Conservation (phyloP, 148 eudicot genomes). For the Pharnaceum exiguum region DNA sequence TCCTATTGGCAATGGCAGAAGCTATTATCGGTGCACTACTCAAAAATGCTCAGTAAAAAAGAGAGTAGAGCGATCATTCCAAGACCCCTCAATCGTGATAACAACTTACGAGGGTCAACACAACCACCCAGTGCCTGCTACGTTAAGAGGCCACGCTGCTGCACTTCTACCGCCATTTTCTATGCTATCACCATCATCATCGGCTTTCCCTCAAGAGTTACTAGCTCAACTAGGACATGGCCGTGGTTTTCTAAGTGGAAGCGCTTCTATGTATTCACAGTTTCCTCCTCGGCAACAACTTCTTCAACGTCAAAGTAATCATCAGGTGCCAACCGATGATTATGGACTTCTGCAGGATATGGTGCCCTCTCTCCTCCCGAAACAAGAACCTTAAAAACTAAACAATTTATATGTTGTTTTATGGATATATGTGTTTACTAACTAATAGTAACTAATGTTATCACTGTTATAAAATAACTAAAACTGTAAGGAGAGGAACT, state of each 20-base stretch:
- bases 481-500: no score
- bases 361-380: constrained; percentile 60
- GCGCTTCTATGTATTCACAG: constrained; percentile 5
- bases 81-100: constrained; percentile 48
- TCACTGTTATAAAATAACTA: no score
- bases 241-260: constrained; percentile 4
- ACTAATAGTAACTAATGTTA: no score
- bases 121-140: constrained; percentile 61
- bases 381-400: constrained; percentile 76
- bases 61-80: constrained; percentile 52
- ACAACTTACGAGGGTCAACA: constrained; percentile 61
- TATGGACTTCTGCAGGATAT: constrained; percentile 85
- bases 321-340: constrained; percentile 25
- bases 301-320: constrained; percentile 14
- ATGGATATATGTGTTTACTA: no score
- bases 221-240: constrained; percentile 28
- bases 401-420: not conserved
- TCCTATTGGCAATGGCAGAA: constrained; percentile 26
- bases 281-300: constrained; percentile 26
- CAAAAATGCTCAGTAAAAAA: constrained; percentile 54
- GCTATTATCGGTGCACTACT: constrained; percentile 58
- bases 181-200: constrained; percentile 29
- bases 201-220: constrained; percentile 31
- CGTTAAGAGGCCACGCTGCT: constrained; percentile 59
- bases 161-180: constrained; percentile 40